Percentiles rank a stretch among this genome's conserved stretches.
Evolutionary conservation across 1,284 basidiomycete genomes (phyloP).

Genomic region (Amylostereum areolatum): DNA sequence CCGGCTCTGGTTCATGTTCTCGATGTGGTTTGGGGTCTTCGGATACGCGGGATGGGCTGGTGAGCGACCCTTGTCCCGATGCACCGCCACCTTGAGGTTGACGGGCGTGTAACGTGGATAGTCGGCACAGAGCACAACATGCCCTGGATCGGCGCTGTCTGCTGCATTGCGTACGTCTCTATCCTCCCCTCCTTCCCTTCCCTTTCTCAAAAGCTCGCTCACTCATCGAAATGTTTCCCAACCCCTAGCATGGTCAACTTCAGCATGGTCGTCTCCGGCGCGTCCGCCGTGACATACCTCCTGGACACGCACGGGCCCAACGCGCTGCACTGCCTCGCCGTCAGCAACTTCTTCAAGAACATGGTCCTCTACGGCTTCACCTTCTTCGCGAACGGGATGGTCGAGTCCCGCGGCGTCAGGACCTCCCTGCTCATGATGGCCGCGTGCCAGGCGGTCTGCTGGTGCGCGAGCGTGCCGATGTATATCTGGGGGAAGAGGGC

Average conservation of each 20-base stretch:
- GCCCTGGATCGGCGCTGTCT: constrained; percentile 39
- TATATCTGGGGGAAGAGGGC: constrained; percentile 37
- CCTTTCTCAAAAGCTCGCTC: not conserved
- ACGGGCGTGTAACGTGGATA: too few relatives aligned
- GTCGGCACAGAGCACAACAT: constrained; percentile 34
- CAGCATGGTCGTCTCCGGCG: constrained; percentile 34
- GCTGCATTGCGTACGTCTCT: constrained; percentile 30
- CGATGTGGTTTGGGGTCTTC: constrained; percentile 38
- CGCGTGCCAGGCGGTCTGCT: constrained; percentile 33
- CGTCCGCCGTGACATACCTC: constrained; percentile 36
- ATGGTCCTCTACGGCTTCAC: constrained; percentile 39
- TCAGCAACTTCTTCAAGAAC: constrained; percentile 39
- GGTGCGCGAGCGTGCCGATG: constrained; percentile 33
- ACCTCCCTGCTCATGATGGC: constrained; percentile 32
- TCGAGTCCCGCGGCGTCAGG: constrained; percentile 29
- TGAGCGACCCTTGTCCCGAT: constrained; percentile 12
- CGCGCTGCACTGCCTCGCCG: constrained; percentile 34
- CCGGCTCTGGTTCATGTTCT: constrained; percentile 33
- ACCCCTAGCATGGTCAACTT: constrained; percentile 26
- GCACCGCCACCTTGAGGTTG: too few relatives aligned
- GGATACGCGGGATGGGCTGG: constrained; percentile 41
- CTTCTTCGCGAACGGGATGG: constrained; percentile 40
- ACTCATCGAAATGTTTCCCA: not conserved
- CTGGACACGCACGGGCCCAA: constrained; percentile 36
- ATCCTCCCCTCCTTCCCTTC: too few relatives aligned